A percentile compares a stretch with the other conserved stretches of the same genome.
These are phyloP conservation scores for Pythium sukuiense DNA, from an alignment of 352 stramenopile genomes.

Conservation along the genomic window DNA sequence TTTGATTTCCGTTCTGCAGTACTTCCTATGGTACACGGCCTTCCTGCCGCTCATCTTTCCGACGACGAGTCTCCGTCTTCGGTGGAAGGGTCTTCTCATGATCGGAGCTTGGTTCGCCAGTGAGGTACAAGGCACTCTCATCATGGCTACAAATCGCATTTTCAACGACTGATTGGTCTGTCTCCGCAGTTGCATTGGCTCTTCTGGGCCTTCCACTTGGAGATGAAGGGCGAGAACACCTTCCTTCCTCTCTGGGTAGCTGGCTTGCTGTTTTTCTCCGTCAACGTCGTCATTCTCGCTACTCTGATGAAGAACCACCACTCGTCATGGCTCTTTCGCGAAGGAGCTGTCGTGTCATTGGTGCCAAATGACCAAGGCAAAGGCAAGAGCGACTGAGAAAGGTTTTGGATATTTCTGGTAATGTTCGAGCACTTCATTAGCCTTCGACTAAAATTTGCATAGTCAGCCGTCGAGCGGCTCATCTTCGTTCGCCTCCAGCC, in stretches of 20 bases:
- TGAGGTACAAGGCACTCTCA: conserved; percentile 45
- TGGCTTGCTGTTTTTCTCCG: conserved; percentile 86
- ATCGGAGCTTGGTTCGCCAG: conserved; percentile 72
- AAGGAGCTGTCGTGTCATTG: conserved; percentile 36
- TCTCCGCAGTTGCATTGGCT: conserved; percentile 82
- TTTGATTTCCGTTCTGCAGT: conserved; percentile 62
- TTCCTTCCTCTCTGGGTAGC: conserved; percentile 89
- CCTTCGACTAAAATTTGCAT: background rate
- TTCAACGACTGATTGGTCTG: no score
- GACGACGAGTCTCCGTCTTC: conserved; percentile 52
- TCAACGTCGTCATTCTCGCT: conserved; percentile 82
- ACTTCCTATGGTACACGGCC: conserved; percentile 98
- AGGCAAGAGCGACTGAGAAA: conserved; percentile 14
- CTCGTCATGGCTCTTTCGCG: conserved; percentile 59
- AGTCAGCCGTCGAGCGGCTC: background rate
- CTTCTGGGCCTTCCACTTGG: conserved; percentile 87
- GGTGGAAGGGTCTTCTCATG: conserved; percentile 66
- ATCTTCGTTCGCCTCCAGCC: conserved; percentile 42
- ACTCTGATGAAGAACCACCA: conserved; percentile 69
- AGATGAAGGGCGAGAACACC: conserved; percentile 90
- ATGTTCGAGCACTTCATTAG: background rate
- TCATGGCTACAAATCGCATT: background rate
- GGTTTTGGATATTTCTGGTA: background rate
- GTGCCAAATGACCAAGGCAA: background rate
- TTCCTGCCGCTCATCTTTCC: conserved; percentile 90